Evolutionary conservation across 1,139 yeast genomes (phyloP), one percentile per base, ranked within the genome.

Genomic region (Geotrichum histeridarum): DNA sequence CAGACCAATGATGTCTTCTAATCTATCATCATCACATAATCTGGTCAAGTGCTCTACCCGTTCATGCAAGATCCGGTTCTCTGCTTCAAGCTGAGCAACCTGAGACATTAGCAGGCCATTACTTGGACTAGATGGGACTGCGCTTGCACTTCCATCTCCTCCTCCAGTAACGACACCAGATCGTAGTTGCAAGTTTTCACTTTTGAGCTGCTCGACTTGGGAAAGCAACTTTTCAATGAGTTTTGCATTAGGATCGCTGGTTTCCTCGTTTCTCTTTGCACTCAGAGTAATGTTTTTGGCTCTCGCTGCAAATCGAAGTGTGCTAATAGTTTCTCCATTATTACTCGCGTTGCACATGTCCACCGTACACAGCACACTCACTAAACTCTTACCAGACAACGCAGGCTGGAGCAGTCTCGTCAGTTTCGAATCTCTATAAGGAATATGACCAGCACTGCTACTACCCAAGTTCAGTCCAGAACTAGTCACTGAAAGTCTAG

Each of bases 361-460:
- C 18, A 54, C 54, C 0, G 98, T 91, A 68, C 98, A 93, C 44
- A 93, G 76, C 12, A 93, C 86, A 60, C 89, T 82, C n/a, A 91
- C 89, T 48, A 90, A 77, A 4, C 96, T 84, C 35, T 84, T 79
- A 0, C 98, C 98, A 27, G 95, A 86, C 46, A 93, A 75, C 0
- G 97, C 95, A 0, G 96, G 96, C 67, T 93, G 97, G 55, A 93
- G 73, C 41, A 91, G 72, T 56, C 98, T 74, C 0, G 98, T 91
- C 54, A 91, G 77, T 65, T 91, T 91, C 1, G 96, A 89, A 67
- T 91, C 98, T 67, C 98, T 76, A 70, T 89, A 91, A 1, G 97
- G 96, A 35, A 93, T 81, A 67, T 91, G 97, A 18, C 67, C 68
- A 14, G 49, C 42, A 74, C 79, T 15, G 64, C 51, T 15, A 39